A percentile compares a stretch with the other conserved stretches of the same genome.
These are phyloP conservation scores for Trichosporon sp. DNA, from an alignment of 1,284 basidiomycete species.

Conservation along the genomic window DNA sequence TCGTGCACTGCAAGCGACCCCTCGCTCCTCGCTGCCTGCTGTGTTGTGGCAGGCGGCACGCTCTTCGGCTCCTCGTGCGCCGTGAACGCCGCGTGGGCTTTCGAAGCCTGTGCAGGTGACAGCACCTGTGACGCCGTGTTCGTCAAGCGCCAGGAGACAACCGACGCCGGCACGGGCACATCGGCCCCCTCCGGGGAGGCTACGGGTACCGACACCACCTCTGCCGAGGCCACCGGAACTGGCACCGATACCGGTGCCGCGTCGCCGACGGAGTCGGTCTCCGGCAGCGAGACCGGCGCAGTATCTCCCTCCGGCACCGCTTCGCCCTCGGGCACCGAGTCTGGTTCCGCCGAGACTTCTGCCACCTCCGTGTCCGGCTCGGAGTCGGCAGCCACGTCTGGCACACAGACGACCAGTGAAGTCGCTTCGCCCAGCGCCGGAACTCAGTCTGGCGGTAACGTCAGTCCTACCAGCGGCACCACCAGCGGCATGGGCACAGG, in stretches of 20 bases:
- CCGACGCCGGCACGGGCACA: neutral
- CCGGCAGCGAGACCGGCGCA: neutral
- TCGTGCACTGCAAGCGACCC: neutral
- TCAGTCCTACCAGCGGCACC: too few relatives aligned
- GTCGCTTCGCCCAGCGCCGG: too few relatives aligned
- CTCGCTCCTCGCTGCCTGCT: neutral
- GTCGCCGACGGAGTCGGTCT: neutral
- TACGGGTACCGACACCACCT: neutral
- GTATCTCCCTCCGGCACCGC: too few relatives aligned
- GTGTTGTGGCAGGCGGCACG: neutral
- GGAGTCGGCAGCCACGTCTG: neutral
- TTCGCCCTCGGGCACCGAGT: too few relatives aligned
- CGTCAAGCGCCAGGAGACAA: constrained; percentile 3
- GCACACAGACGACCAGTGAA: neutral
- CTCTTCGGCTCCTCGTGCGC: neutral
- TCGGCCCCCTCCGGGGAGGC: neutral
- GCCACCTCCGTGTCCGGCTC: neutral
- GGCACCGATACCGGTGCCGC: neutral
- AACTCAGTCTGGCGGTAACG: too few relatives aligned
- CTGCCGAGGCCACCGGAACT: too few relatives aligned
- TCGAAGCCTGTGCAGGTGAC: neutral
- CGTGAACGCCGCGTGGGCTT: neutral
- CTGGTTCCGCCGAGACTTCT: neutral
- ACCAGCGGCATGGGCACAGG: too few relatives aligned
- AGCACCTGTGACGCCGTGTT: neutral